Conservation (phyloP, 768 basidiomycete species). For the Tylopilus cervinicoccineus region DNA sequence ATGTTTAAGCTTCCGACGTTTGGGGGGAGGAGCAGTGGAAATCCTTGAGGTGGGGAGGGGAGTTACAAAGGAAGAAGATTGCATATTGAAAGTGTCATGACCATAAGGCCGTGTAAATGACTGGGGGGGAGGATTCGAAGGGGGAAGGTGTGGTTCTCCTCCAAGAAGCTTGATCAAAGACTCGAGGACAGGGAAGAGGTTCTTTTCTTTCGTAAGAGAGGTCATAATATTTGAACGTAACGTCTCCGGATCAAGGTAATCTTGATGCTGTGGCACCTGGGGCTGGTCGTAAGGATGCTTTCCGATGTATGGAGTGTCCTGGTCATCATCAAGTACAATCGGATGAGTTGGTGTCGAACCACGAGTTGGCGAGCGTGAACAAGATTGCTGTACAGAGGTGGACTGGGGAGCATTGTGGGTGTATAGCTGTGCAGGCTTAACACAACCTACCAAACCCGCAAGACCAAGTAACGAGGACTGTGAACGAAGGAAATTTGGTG, state of each 20-base stretch:
- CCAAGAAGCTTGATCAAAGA: slow-evolving; percentile 54
- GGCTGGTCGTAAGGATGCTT: not conserved
- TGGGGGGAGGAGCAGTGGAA: slow-evolving; percentile 31
- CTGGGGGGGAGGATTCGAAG: slow-evolving; percentile 3
- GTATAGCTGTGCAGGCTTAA: slow-evolving; percentile 46
- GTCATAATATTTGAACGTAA: slow-evolving; percentile 57
- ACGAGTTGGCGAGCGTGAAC: slow-evolving; percentile 33
- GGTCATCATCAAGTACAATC: slow-evolving; percentile 65
- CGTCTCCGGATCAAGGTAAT: slow-evolving; percentile 36
- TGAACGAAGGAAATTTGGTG: slow-evolving; percentile 68
- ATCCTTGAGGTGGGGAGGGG: not conserved
- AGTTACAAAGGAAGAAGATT: not conserved
- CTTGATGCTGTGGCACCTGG: slow-evolving; percentile 14
- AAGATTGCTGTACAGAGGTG: slow-evolving; percentile 33
- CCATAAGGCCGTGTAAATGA: slow-evolving; percentile 21
- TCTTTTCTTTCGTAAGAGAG: slow-evolving; percentile 58
- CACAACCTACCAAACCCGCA: slow-evolving; percentile 65
- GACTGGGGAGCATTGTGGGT: slow-evolving; percentile 2
- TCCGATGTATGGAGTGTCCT: slow-evolving; percentile 27
- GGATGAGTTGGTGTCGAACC: slow-evolving; percentile 61
- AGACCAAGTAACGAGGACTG: slow-evolving; percentile 68
- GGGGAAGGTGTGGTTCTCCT: slow-evolving; percentile 29
- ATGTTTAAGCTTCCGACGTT: slow-evolving; percentile 58
- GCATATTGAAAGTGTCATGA: slow-evolving; percentile 3
- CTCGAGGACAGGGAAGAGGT: slow-evolving; percentile 62